A percentile compares a stretch with the other conserved stretches of the same genome.
phyloP scores from a whole-genome alignment of 345 rosid species.

The Eucalyptus marginata region DNA sequence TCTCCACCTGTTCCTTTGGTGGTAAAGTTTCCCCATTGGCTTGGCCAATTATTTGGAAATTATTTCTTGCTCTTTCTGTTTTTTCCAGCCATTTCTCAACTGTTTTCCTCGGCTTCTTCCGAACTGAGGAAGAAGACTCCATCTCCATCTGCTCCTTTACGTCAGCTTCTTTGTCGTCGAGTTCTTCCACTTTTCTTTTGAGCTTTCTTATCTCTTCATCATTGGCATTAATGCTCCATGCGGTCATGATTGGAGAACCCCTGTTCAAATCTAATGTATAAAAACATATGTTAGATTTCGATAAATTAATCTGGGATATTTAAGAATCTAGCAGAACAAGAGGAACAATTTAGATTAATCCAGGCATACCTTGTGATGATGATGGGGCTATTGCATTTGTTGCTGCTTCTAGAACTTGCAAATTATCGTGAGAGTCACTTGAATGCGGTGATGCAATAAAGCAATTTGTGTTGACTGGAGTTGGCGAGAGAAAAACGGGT shows the following conservation, averaged over 20 bases:
- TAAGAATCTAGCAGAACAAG: no score
- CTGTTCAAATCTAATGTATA: no score
- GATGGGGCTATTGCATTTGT: no score
- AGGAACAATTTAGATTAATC: no score
- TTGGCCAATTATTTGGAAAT: not conserved
- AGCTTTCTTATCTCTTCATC: not conserved
- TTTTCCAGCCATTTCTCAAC: not conserved
- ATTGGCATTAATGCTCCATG: fast-evolving
- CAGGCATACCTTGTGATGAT: no score
- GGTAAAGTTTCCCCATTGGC: not conserved
- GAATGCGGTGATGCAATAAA: no score
- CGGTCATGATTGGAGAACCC: fast-evolving
- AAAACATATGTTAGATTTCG: no score
- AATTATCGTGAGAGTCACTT: no score
- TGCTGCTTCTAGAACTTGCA: no score
- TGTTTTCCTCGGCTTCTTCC: not conserved
- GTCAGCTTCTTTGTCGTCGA: not conserved
- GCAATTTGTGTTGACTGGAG: no score
- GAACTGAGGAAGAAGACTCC: not conserved
- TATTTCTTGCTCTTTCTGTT: not conserved
- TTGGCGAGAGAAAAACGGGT: no score
- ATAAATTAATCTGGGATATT: no score
- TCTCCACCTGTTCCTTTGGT: not conserved
- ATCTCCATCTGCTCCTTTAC: not conserved
- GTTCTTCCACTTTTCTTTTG: not conserved